Evolutionary conservation across 1,284 basidiomycete genomes (phyloP).

Genomic region (Bothia castanella): DNA sequence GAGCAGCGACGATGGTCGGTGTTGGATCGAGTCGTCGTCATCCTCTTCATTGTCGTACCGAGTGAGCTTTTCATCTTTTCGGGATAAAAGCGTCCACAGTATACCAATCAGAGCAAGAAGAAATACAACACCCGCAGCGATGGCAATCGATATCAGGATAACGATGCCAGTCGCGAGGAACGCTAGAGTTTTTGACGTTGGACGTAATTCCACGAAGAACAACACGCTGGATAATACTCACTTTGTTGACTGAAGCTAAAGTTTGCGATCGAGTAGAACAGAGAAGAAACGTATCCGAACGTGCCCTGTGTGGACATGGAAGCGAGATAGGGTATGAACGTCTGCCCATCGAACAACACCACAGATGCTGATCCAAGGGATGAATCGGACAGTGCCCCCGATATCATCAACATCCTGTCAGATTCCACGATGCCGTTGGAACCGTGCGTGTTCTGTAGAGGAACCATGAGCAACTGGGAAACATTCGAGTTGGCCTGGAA

Average conservation of each 20-base stretch:
- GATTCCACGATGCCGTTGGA: slow-evolving; percentile 72
- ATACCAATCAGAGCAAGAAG: slow-evolving; percentile 85
- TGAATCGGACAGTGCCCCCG: slow-evolving; percentile 71
- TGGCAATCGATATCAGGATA: slow-evolving; percentile 95
- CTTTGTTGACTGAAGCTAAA: slow-evolving; percentile 73
- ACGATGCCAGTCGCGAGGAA: slow-evolving; percentile 90
- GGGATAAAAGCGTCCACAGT: slow-evolving; percentile 82
- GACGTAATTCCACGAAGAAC: not conserved
- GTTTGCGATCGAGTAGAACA: slow-evolving; percentile 76
- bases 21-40: slow-evolving; percentile 68
- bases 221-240: slow-evolving; percentile 39
- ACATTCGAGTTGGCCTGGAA: slow-evolving; percentile 59
- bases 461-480: slow-evolving; percentile 87
- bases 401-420: slow-evolving; percentile 89
- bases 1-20: slow-evolving; percentile 75
- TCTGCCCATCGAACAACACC: slow-evolving; percentile 84
- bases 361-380: slow-evolving; percentile 78
- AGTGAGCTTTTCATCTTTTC: slow-evolving; percentile 64
- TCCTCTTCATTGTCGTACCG: slow-evolving; percentile 67
- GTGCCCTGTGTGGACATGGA: slow-evolving; percentile 66
- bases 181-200: slow-evolving; percentile 44
- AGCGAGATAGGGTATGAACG: slow-evolving; percentile 81
- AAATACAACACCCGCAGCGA: slow-evolving; percentile 93
- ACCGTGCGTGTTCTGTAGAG: slow-evolving; percentile 70
- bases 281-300: slow-evolving; percentile 68